Evolutionary conservation across 345 rosid genomes (phyloP).

Genomic region (Bruguiera parviflora): DNA sequence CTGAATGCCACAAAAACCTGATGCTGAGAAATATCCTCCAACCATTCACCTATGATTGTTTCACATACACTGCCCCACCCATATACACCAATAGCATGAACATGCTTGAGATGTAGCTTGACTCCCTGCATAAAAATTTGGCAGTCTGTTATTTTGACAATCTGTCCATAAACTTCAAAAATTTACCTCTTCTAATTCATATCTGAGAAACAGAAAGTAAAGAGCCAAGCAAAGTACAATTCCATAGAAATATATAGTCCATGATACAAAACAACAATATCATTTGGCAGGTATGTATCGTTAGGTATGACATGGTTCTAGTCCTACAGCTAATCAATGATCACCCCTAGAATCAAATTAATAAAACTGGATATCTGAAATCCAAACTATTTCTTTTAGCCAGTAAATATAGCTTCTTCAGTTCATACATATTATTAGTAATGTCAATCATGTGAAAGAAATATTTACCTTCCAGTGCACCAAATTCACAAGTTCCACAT

Average conservation of each 20-base stretch:
- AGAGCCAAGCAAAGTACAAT: no score
- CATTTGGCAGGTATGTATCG: no score
- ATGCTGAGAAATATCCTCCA: constrained; percentile 1
- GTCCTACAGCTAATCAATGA: neutral
- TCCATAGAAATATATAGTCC: no score
- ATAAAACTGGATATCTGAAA: neutral
- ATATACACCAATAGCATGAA: constrained; percentile 54
- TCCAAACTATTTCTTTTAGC: constrained; percentile 1
- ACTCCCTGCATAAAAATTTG: constrained; percentile 63
- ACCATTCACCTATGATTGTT: constrained; percentile 3
- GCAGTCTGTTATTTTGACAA: constrained; percentile 21
- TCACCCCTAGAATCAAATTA: neutral
- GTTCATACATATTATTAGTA: neutral
- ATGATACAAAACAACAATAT: no score
- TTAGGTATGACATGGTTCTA: neutral
- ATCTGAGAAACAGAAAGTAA: neutral
- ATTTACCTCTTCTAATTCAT: neutral
- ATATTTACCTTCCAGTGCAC: constrained; percentile 88
- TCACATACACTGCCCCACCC: constrained; percentile 5
- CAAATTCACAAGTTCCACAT: constrained; percentile 87
- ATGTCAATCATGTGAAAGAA: constrained; percentile 1
- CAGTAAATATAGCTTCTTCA: neutral
- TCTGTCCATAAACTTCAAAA: constrained; percentile 13
- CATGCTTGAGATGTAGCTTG: constrained; percentile 87
- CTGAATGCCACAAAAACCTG: constrained; percentile 20